Base-by-base conservation (phyloP, 345 rosid species). In the Eucalyptus curtisii region DNA sequence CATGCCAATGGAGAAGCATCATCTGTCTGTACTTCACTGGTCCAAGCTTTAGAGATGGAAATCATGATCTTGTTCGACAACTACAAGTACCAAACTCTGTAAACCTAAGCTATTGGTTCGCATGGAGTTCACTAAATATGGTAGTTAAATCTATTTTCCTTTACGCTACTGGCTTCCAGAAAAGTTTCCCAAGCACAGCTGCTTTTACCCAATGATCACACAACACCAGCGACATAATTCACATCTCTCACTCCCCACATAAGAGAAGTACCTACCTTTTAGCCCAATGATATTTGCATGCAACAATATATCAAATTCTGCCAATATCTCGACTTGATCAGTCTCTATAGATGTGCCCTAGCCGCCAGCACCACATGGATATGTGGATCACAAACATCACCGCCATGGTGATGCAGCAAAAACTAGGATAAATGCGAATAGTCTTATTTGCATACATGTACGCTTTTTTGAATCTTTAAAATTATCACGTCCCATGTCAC, bases 391-490 rank as follows among this genome's bases (percentile, higher is more conserved):
- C 82, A 37, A 19, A 19, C 45, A 71, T 71, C 2, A 33, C 9
- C 7, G 7, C 42, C 81, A 19, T 33, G 44, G 81, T 37, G 25
- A 71, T 71, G 81, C 7, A 19, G 13, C 20, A 71, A 2, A 37
- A 71, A 71, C 44, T 4, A 33, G 25, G 45, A 19, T 71, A 71
- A 37, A 5, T 45, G 20, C 7, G 3, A 6, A 71, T 20, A 37
- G 13, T 33, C 4, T 37, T 9, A 20, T 19, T 8, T 4, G 2
- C 1, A 11, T 3, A 19, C 45, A 71, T 16, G 10, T 14, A 10
- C 2, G 8, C 8, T 10, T 71, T 71, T 71, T 71, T 3, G 0
- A 71, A 71, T 71, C 14, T 71, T 19, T 7, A 37, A 71, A 37
- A 19, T 71, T 20, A 20, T 19, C 13, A 37, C 8, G 4, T 5